Conservation (phyloP, 208 protist genomes). For the Endotrypanum monterogeii region DNA sequence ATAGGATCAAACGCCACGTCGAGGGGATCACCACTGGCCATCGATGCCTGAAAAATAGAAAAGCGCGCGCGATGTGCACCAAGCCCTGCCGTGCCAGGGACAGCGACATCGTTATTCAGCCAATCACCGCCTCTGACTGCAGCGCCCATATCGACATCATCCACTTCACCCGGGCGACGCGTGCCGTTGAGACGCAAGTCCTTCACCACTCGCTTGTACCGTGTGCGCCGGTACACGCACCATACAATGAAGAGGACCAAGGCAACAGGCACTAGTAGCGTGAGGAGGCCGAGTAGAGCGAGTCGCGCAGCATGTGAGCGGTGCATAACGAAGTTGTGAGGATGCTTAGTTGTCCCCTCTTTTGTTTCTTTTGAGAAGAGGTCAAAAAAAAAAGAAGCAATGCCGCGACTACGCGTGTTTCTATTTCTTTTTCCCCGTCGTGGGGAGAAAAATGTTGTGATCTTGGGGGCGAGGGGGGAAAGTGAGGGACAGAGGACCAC, state of each 20-base stretch:
- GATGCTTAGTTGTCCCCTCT: background rate
- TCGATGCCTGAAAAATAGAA: background rate
- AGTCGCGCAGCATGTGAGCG: background rate
- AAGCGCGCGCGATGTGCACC: conserved; percentile 9
- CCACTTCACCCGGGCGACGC: conserved; percentile 46
- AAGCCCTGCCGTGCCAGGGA: background rate
- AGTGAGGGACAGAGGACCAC: no score
- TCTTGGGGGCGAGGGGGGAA: no score
- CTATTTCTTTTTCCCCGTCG: no score
- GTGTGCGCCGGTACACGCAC: conserved; percentile 38
- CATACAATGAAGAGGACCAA: conserved; percentile 29
- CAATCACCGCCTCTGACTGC: conserved; percentile 47
- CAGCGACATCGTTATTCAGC: conserved; percentile 28
- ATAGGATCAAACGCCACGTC: conserved; percentile 65
- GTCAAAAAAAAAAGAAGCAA: no score
- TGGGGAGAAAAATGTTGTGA: no score
- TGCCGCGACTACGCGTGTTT: no score
- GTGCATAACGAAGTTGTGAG: conserved; percentile 6
- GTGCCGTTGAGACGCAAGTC: conserved; percentile 52
- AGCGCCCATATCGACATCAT: conserved; percentile 52
- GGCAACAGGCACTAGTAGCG: conserved; percentile 46
- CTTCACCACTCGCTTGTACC: conserved; percentile 28
- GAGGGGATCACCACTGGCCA: background rate
- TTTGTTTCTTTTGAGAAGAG: no score
- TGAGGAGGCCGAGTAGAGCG: conserved; percentile 37